Evolutionary conservation across 768 basidiomycete species (phyloP), one percentile per base, ranked within the genome.

Genomic region (Tricholoma saponaceum): DNA sequence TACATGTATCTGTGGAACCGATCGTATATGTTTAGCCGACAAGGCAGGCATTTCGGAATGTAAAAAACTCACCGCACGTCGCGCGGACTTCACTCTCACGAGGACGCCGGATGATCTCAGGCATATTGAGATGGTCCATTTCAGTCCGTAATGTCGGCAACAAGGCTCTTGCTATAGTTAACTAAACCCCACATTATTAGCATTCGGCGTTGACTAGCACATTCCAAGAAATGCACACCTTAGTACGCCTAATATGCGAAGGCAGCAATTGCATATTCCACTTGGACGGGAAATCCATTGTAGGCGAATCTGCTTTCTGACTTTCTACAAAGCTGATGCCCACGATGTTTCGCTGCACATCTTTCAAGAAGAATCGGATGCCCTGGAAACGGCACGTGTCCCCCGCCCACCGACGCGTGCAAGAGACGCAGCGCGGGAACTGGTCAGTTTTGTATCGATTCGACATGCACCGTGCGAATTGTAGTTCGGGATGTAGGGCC

Each of bases 371-470:
- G 66, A 83, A 89, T 18, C 90, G 83, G 61, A 92, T 88, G n/a
- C 84, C 84, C 68, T 92, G 90, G 71, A 92, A 92, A 23, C 90
- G 85, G 66, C 90, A 92, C 2, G 89, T 91, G 67, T 92, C 90
- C 39, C 90, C 90, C 0, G 89, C 89, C 90, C 90, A 92, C 22
- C 90, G 86, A 41, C 90, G 85, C 32, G 87, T 91, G 69, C 90
- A 92, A 2, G 89, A 87, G 33, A 92, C 87, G 64, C 90, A 92
- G 13, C 87, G 85, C 39, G 90, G 87, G 70, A 91, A 89, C 52
- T 80, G 76, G 61, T 90, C 88, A 44, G 76, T 72, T 60, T 82
- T 82, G 68, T 91, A 92, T 50, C 87, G 80, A 64, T 84, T 87
- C 0, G 90, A 90, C 90, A 92, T 92, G 74, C 90, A 92, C 5